Evolutionary conservation across 495 filamentous ascomycete species (phyloP), one percentile per base, ranked within the genome.

Genomic region (Annulohypoxylon nitens): DNA sequence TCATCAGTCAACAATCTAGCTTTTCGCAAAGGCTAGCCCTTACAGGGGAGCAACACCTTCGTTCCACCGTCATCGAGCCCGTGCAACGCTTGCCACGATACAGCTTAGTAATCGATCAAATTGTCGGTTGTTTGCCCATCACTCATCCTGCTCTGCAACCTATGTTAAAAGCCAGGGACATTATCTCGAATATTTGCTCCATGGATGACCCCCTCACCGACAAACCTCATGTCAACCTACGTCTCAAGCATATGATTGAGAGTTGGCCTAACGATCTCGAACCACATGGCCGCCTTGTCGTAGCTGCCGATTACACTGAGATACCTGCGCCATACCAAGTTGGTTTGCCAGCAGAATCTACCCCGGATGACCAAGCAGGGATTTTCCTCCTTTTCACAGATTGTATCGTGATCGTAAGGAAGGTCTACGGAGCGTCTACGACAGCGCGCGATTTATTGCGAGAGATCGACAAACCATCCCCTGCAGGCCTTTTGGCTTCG

Each of bases 31-130:
- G 91, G 63, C 86, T 98, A 0, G 90, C 93, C 45, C 89, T 95
- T 62, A 92, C 90, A 9, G 97, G 96, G 43, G 96, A 99, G 78
- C 97, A 99, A 75, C 86, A 89, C 63, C 84, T 99, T 34, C 93
- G 93, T 43, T 97, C 95, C n/a, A 85, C 95, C 59, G 85, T 98
- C 48, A 98, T 98, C 81, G 96, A 99, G 81, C 96, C 96, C 0
- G 94, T 99, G 8, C 96, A 99, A 79, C 87, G 96, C 25, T 86
- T 99, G 59, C 96, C 96, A 43, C 92, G 96, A 5, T 99, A 99
- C 79, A 97, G 92, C 77, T 84, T 99, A 7, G 90, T 98, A 72
- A 97, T 99, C 70, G 97, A 98, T 81, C 95, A 95, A 70, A 98
- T 99, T 80, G 87, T 93, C 59, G 89, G 90, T 69, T 91, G 90